Evolutionary conservation across 2,329 filamentous ascomycete genomes (phyloP).

Genomic region (Nothopassalora personata): DNA sequence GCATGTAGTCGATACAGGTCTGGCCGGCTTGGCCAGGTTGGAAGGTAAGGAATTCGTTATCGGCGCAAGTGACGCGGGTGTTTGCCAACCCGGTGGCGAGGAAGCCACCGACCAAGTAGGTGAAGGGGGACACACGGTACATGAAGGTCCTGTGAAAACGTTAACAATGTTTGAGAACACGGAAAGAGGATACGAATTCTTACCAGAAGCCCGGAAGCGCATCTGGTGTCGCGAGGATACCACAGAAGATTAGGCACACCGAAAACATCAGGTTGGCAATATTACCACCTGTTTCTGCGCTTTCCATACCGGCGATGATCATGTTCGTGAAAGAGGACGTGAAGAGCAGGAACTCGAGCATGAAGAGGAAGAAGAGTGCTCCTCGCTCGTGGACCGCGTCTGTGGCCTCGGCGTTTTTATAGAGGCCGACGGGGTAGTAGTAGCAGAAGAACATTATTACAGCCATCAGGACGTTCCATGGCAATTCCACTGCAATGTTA

Average conservation of each 20-base stretch:
- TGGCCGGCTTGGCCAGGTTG: conserved; percentile 49
- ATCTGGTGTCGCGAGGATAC: conserved; percentile 62
- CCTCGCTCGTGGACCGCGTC: conserved; percentile 63
- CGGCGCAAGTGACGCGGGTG: conserved; percentile 59
- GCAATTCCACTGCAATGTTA: conserved; percentile 78
- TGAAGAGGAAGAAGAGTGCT: conserved; percentile 71
- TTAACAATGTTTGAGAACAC: conserved; percentile 55
- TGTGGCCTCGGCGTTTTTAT: conserved; percentile 57
- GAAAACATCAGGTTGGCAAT: conserved; percentile 71
- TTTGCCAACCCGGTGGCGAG: conserved; percentile 65
- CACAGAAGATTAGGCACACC: conserved; percentile 63
- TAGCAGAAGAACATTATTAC: conserved; percentile 73
- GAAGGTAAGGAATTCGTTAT: conserved; percentile 66
- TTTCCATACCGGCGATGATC: conserved; percentile 69
- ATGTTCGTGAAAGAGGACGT: conserved; percentile 73
- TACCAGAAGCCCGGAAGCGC: conserved; percentile 68
- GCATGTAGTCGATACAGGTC: conserved; percentile 39
- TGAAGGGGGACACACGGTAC: conserved; percentile 76
- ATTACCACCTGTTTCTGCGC: conserved; percentile 69
- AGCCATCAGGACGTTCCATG: conserved; percentile 73
- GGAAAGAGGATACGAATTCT: neutral
- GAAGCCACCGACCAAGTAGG: conserved; percentile 71
- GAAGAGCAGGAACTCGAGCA: conserved; percentile 65
- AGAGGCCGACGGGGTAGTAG: conserved; percentile 81
- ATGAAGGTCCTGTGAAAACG: conserved; percentile 49